These are phyloP conservation scores for Pugionium cornutum DNA, from an alignment of 345 rosid species.

Conservation along the genomic window DNA sequence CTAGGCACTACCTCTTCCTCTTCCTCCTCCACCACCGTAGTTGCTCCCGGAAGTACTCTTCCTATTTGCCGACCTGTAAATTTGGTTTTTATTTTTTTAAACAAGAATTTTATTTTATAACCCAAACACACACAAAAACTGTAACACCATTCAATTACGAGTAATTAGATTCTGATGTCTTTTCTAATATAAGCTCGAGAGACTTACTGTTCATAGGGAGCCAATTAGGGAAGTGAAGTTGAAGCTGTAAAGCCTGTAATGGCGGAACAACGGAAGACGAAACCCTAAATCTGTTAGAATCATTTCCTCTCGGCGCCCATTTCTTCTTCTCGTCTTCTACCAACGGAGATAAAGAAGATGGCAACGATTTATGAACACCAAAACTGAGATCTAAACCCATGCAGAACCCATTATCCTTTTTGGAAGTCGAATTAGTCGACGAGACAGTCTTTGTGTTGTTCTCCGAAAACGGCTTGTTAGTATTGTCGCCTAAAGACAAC, in stretches of 20 bases:
- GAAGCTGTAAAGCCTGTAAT: slow-evolving; percentile 72
- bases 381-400: slow-evolving; percentile 53
- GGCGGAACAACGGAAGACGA: slow-evolving; percentile 53
- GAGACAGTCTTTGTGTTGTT: slow-evolving; percentile 28
- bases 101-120: not conserved
- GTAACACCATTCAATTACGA: not conserved
- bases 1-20: slow-evolving; percentile 54
- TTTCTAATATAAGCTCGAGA: not conserved
- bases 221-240: slow-evolving; percentile 68
- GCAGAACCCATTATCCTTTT: slow-evolving; percentile 61
- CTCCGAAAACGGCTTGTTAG: slow-evolving; percentile 54
- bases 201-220: slow-evolving; percentile 55
- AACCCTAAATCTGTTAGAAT: slow-evolving; percentile 35
- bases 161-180: not conserved
- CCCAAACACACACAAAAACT: too few species aligned
- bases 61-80: slow-evolving; percentile 44
- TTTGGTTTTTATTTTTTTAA: slow-evolving; percentile 36
- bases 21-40: slow-evolving; percentile 44
- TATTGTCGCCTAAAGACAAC: slow-evolving; percentile 75
- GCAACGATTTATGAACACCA: slow-evolving; percentile 40
- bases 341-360: slow-evolving; percentile 37
- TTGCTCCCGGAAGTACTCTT: slow-evolving; percentile 49
- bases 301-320: not conserved
- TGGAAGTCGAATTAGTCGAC: slow-evolving; percentile 36
- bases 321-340: slow-evolving; percentile 33